phyloP scores from a whole-genome alignment of 2,329 filamentous ascomycete species.

The Coniochaeta sp. region DNA sequence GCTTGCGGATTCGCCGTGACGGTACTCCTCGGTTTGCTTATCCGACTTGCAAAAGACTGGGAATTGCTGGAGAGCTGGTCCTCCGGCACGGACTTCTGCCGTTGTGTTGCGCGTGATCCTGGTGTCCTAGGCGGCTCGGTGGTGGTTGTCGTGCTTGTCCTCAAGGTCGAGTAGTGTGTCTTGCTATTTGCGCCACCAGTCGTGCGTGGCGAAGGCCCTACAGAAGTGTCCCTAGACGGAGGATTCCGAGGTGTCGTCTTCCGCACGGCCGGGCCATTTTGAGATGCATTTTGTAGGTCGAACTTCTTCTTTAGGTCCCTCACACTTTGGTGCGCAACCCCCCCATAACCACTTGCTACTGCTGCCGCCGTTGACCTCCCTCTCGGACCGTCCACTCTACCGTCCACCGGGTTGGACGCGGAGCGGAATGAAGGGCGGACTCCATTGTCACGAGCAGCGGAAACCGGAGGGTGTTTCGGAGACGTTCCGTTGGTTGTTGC shows the following conservation, averaged over 20 bases:
- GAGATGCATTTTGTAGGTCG: conserved; percentile 45
- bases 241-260: conserved; percentile 24
- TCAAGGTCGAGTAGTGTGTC: conserved; percentile 32
- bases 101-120: conserved; percentile 29
- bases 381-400: conserved; percentile 24
- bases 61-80: conserved; percentile 45
- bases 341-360: conserved; percentile 20
- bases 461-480: conserved; percentile 32
- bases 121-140: conserved; percentile 19
- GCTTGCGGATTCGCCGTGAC: conserved; percentile 21
- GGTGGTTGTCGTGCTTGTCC: conserved; percentile 25
- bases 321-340: conserved; percentile 54
- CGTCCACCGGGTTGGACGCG: conserved; percentile 47
- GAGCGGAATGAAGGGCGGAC: conserved; percentile 40
- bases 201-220: conserved; percentile 23
- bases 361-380: conserved; percentile 21
- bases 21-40: conserved; percentile 42
- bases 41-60: conserved; percentile 53
- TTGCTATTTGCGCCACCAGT: conserved; percentile 23
- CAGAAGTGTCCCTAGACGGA: conserved; percentile 21
- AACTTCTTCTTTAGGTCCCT: conserved; percentile 76
- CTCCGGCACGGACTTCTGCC: conserved; percentile 38
- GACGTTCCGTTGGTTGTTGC: conserved; percentile 43
- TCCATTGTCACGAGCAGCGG: conserved; percentile 21
- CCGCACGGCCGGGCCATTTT: conserved; percentile 23